A percentile compares a stretch with the other conserved stretches of the same genome.
These are phyloP conservation scores for Tubosaeta sp. DNA, from an alignment of 768 basidiomycete genomes.

Conservation along the genomic window DNA sequence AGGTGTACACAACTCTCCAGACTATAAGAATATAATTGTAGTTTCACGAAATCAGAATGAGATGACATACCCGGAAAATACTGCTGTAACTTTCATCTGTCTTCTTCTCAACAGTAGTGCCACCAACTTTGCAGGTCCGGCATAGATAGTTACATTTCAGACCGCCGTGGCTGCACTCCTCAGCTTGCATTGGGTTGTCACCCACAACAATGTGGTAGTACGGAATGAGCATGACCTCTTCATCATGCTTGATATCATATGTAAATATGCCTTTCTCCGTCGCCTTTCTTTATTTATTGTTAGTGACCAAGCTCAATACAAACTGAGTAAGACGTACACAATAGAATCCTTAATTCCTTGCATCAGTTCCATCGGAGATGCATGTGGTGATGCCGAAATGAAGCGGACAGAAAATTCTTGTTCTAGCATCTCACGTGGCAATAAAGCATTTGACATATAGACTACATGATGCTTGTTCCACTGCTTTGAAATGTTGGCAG, in stretches of 20 bases:
- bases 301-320: background rate
- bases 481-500: constrained; percentile 33
- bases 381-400: constrained; percentile 32
- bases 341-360: constrained; percentile 26
- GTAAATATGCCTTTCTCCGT: constrained; percentile 6
- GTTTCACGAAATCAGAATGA: background rate
- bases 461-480: constrained; percentile 35
- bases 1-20: constrained; percentile 5
- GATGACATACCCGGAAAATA: constrained; percentile 14
- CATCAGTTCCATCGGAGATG: constrained; percentile 32
- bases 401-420: constrained; percentile 30
- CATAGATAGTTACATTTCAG: constrained; percentile 32
- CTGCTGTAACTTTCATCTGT: constrained; percentile 23
- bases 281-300: constrained; percentile 4
- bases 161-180: constrained; percentile 33
- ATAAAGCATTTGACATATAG: constrained; percentile 31
- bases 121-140: constrained; percentile 30
- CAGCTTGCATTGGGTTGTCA: constrained; percentile 38
- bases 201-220: constrained; percentile 21
- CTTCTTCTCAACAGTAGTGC: constrained; percentile 20
- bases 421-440: constrained; percentile 30
- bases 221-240: constrained; percentile 21
- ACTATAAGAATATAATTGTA: background rate
- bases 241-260: constrained; percentile 20
- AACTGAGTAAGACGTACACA: constrained; percentile 11